Evolutionary conservation across 2,329 filamentous ascomycete species (phyloP), one percentile per base, ranked within the genome.

Genomic region (Arthrobotrys megalospora): DNA sequence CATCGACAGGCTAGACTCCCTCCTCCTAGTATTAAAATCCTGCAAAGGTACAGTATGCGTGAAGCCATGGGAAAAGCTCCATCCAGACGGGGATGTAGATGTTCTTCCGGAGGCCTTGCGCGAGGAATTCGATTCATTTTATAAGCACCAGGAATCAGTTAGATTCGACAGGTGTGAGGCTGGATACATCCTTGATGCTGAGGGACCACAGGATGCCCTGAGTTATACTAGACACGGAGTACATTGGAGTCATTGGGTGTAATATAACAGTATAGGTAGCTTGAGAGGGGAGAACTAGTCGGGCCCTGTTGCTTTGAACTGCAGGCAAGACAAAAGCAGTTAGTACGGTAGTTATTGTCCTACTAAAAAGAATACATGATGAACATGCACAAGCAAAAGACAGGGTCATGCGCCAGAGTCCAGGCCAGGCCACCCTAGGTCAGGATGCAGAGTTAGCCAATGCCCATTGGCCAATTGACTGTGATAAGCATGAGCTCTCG

Each of bases 21-120:
- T 91, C 0, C 85, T 90, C 55, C 84, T 91, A 76, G 88, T 90
- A 0, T 84, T 90, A 24, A 91, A 91, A 83, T 88, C 88, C 3
- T 91, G 90, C 83, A 87, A 88, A 81, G 87, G 86, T 7, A 80
- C 84, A 8, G 85, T 85, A 0, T 91, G 90, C 80, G 83, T 86
- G 3, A 83, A 86, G 24, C 90, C 90, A 0, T 91, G 90, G 90
- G 83, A 84, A 12, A 85, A 85, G 1, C 83, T 91, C 1, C 89
- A 90, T 80, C 89, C 89, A 0, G 83, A 83, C 0, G 88, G 87
- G 0, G 82, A 86, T 32, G 89, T 91, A 0, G 82, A 82, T 32
- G 88, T 82, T 24, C 83, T 91, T 1, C 81, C 82, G 0, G 87
- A 89, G 65, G 89, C 89, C 0, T 83, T 91, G 69, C 66, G 84